Evolutionary conservation across 371 early-diverging fungal genomes (phyloP).

Genomic region (Entomophthora muscae): DNA sequence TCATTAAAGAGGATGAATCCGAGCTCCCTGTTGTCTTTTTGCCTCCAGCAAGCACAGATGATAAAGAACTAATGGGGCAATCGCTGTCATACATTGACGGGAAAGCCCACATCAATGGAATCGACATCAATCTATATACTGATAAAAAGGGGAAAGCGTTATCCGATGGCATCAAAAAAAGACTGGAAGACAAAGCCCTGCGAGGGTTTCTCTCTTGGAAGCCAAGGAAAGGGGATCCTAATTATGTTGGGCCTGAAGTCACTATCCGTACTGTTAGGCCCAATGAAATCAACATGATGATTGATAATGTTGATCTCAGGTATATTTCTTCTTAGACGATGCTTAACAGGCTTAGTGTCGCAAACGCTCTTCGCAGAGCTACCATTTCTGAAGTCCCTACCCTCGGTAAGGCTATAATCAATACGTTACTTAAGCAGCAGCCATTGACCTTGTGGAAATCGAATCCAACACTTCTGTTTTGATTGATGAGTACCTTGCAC

Average conservation of each 20-base stretch:
- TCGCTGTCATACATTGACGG: neutral
- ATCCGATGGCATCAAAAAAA: neutral
- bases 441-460: constrained; percentile 97
- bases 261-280: neutral
- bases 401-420: constrained; percentile 31
- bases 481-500: constrained; percentile 97
- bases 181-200: neutral
- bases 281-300: constrained; percentile 1
- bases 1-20: neutral
- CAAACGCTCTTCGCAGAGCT: constrained; percentile 91
- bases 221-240: neutral
- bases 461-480: constrained; percentile 90
- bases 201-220: neutral
- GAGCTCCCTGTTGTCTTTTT: neutral
- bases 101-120: neutral
- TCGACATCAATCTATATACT: neutral
- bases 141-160: neutral
- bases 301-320: neutral
- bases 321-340: neutral
- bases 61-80: neutral
- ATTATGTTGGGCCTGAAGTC: neutral
- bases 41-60: neutral
- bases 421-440: constrained; percentile 17
- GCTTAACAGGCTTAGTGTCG: constrained; percentile 65
- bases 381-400: constrained; percentile 98